A percentile compares a stretch with the other conserved stretches of the same genome.
Conservation (phyloP, 2,329 filamentous ascomycete genomes). For the Sphaerulina vaccinii region DNA sequence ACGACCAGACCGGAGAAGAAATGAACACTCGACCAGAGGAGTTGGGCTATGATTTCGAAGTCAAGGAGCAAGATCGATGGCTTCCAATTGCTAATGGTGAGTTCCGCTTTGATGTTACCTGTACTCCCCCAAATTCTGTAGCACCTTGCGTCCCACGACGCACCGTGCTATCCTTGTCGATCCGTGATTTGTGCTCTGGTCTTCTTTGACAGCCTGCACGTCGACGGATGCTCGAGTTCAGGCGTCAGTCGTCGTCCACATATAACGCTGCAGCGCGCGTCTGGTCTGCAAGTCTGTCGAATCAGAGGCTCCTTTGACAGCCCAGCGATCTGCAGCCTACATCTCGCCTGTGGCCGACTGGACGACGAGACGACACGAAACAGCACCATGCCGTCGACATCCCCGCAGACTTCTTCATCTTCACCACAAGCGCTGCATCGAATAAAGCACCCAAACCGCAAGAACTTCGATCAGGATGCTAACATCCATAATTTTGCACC, state of each 20-base stretch:
- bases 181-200: constrained; percentile 32
- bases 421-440: constrained; percentile 31
- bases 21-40: constrained; percentile 34
- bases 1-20: constrained; percentile 62
- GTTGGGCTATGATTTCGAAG: constrained; percentile 88
- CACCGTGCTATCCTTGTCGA: constrained; percentile 29
- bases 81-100: constrained; percentile 99
- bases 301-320: constrained; percentile 42
- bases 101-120: constrained; percentile 47
- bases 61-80: constrained; percentile 99
- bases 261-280: constrained; percentile 48
- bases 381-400: constrained; percentile 47
- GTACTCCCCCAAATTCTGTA: constrained; percentile 20
- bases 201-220: constrained; percentile 34
- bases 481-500: constrained; percentile 89
- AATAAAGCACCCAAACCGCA: constrained; percentile 33
- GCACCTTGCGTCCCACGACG: constrained; percentile 30
- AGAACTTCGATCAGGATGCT: constrained; percentile 66
- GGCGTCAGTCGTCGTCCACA: constrained; percentile 32
- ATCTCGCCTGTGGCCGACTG: constrained; percentile 27
- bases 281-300: constrained; percentile 47
- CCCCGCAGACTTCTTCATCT: constrained; percentile 35
- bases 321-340: constrained; percentile 37
- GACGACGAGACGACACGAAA: constrained; percentile 34
- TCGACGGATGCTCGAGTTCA: constrained; percentile 32